Evolutionary conservation across 2,329 filamentous ascomycete genomes (phyloP).

Genomic region (Ophiobolus disseminans): DNA sequence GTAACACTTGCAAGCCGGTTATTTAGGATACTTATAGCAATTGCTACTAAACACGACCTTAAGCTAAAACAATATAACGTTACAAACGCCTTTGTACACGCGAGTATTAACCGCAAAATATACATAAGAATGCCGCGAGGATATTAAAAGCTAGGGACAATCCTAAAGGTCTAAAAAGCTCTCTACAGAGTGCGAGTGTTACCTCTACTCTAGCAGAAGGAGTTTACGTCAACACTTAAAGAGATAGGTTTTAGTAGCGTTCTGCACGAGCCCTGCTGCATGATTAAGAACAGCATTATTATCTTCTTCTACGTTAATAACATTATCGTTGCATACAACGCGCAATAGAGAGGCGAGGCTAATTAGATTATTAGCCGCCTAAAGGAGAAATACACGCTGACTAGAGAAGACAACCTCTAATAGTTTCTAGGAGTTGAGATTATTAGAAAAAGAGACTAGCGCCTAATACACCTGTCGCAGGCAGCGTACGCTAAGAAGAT

Average conservation of each 20-base stretch:
- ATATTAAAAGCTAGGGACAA: not conserved
- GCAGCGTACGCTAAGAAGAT: not conserved
- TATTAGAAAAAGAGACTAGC: not conserved
- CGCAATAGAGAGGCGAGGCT: not conserved
- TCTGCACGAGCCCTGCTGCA: constrained; percentile 10
- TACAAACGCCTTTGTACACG: constrained; percentile 9
- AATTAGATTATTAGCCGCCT: not conserved
- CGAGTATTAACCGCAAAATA: constrained; percentile 6
- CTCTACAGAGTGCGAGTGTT: constrained; percentile 8
- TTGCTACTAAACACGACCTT: not conserved
- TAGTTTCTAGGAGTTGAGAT: constrained; percentile 15
- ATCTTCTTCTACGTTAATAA: constrained; percentile 12
- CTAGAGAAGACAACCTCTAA: constrained; percentile 7
- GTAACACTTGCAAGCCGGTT: not conserved
- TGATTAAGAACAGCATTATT: constrained; percentile 11
- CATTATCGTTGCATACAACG: constrained; percentile 10
- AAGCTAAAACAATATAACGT: constrained; percentile 5
- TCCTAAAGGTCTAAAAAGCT: constrained; percentile 5
- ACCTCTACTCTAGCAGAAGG: constrained; percentile 6
- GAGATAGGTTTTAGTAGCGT: constrained; percentile 3
- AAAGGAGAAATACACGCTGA: constrained; percentile 5
- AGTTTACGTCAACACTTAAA: constrained; percentile 5
- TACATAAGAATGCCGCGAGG: constrained; percentile 8
- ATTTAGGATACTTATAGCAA: not conserved
- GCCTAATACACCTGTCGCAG: not conserved